Percentiles rank a stretch among this genome's conserved stretches.
phyloP scores from a whole-genome alignment of 257 asterid genomes.

The Solanum rostratum region DNA sequence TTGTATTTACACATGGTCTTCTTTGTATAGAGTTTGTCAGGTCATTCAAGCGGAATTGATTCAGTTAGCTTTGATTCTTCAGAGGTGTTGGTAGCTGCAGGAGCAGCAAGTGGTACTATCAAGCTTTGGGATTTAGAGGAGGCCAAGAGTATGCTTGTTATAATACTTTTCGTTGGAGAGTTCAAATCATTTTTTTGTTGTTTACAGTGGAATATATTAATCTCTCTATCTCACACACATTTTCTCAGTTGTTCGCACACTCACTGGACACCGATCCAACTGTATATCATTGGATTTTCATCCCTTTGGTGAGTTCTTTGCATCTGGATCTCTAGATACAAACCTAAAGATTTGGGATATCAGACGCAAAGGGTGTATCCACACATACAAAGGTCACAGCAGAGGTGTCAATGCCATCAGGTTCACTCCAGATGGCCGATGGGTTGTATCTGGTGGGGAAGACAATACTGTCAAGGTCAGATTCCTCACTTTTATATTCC shows the following conservation, averaged over 20 bases:
- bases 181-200: not conserved
- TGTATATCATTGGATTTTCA: constrained; percentile 97
- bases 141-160: constrained; percentile 72
- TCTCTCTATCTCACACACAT: not conserved
- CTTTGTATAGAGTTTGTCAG: constrained; percentile 80
- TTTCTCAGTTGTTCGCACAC: constrained; percentile 71
- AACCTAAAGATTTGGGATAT: constrained; percentile 98
- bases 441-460: constrained; percentile 99
- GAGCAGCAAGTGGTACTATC: constrained; percentile 98
- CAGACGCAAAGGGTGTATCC: constrained; percentile 91
- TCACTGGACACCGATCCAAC: constrained; percentile 97
- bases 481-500: constrained; percentile 4
- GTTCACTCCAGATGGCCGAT: constrained; percentile 97
- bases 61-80: constrained; percentile 97
- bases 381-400: constrained; percentile 97
- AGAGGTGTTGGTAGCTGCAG: constrained; percentile 96
- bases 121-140: constrained; percentile 99
- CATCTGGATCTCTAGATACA: constrained; percentile 97
- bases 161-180: not conserved
- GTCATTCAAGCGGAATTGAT: constrained; percentile 98
- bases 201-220: not conserved
- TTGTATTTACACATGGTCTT: not conserved
- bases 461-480: constrained; percentile 96
- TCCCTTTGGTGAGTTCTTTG: constrained; percentile 97
- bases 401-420: constrained; percentile 91